Evolutionary conservation across 495 filamentous ascomycete genomes (phyloP).

Genomic region (Xanthoparmelia taractica): DNA sequence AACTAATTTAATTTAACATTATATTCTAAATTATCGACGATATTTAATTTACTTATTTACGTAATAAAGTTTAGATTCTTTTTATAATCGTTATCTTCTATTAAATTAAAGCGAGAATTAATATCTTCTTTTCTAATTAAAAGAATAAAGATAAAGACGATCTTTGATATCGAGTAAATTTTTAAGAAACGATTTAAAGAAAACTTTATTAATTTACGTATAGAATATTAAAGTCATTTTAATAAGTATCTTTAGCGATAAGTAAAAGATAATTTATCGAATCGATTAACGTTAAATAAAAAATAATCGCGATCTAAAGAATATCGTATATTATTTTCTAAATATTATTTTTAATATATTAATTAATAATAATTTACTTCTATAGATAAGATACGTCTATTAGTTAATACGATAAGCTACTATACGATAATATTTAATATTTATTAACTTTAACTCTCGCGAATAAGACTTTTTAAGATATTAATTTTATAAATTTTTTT

Average conservation of each 20-base stretch:
- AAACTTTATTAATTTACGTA: too few relatives aligned
- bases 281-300: background rate
- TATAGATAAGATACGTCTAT: background rate
- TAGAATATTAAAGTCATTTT: too few relatives aligned
- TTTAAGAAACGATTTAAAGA: too few relatives aligned
- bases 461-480: background rate
- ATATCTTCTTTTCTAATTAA: too few relatives aligned
- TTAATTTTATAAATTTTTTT: background rate
- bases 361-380: too few relatives aligned
- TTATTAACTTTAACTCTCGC: background rate
- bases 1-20: constrained; percentile 34
- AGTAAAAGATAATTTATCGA: too few relatives aligned
- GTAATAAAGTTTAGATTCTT: constrained; percentile 19
- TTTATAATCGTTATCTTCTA: constrained; percentile 1
- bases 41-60: constrained; percentile 14
- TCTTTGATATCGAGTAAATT: constrained; percentile 9
- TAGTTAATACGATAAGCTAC: background rate
- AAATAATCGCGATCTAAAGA: background rate
- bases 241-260: too few relatives aligned
- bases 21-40: too few relatives aligned
- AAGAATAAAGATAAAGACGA: too few relatives aligned
- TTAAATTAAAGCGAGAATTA: too few relatives aligned
- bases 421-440: background rate
- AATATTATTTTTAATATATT: too few relatives aligned
- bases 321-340: background rate